Evolutionary conservation across 768 basidiomycete species (phyloP).

Genomic region (Rhodotorula sphaerocarpa): DNA sequence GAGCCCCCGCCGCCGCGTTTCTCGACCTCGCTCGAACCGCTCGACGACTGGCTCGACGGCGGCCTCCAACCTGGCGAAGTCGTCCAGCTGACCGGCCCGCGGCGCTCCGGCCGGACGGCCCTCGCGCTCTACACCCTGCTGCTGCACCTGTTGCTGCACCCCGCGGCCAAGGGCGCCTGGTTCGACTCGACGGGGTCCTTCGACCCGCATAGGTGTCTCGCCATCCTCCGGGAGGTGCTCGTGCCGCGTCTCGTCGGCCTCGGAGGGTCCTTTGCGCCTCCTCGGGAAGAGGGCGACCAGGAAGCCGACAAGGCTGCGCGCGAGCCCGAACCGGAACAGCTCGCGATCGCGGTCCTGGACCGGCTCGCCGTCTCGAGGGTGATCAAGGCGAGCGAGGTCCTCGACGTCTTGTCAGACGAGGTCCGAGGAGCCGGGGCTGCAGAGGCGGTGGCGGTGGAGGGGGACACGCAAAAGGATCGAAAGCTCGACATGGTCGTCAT

Average conservation of each 20-base stretch:
- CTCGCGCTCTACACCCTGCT: slow-evolving; percentile 10
- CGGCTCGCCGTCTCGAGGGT: slow-evolving; percentile 12
- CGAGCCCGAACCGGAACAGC: not conserved
- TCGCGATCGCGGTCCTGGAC: slow-evolving; percentile 18
- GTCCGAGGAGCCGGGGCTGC: no score
- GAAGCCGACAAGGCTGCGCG: no score
- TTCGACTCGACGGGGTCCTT: slow-evolving; percentile 20
- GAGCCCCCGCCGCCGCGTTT: not conserved
- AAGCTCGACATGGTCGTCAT: slow-evolving; percentile 15
- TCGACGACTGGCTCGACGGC: slow-evolving; percentile 13
- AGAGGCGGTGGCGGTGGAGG: no score
- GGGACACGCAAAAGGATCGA: no score
- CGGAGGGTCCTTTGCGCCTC: slow-evolving; percentile 3
- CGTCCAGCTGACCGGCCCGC: slow-evolving; percentile 4
- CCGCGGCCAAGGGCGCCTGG: not conserved
- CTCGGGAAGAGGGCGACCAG: no score
- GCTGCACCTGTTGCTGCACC: slow-evolving; percentile 2
- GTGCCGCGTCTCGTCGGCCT: not conserved
- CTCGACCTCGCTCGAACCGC: slow-evolving; percentile 3
- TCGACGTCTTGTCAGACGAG: slow-evolving; percentile 10
- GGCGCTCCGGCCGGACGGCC: not conserved
- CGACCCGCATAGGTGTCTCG: slow-evolving; percentile 17
- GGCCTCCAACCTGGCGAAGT: slow-evolving; percentile 3
- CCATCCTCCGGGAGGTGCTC: slow-evolving; percentile 13
- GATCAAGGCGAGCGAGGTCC: slow-evolving; percentile 1